These are phyloP conservation scores for Przewalskia tangutica DNA, from an alignment of 257 asterid species.

Conservation along the genomic window DNA sequence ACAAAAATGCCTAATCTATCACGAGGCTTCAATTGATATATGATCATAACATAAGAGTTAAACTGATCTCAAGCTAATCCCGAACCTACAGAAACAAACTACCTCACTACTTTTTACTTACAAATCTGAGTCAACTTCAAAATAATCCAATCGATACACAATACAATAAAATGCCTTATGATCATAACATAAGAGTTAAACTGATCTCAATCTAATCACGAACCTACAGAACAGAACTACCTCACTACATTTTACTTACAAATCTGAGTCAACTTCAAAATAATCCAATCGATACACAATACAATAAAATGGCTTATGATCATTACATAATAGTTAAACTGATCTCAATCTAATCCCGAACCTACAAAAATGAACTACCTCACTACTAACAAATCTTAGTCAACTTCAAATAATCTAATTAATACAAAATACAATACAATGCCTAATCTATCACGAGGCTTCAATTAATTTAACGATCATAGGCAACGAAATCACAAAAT, in stretches of 20 bases:
- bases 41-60: background rate
- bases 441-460: background rate
- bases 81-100: background rate
- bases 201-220: background rate
- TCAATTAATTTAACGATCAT: background rate
- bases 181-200: background rate
- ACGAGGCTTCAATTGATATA: too few species aligned
- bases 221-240: background rate
- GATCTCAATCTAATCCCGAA: background rate
- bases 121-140: background rate
- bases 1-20: background rate
- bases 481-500: too few species aligned
- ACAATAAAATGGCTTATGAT: background rate
- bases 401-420: background rate
- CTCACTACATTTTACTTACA: background rate
- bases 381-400: background rate
- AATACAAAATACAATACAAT: background rate
- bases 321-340: background rate
- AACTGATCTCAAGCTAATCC: background rate
- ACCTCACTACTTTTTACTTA: background rate
- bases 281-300: background rate
- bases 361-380: background rate
- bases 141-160: background rate
- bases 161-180: too few species aligned
- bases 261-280: background rate